A percentile compares a stretch with the other conserved stretches of the same genome.
Conservation (phyloP, 495 filamentous ascomycete genomes). For the Aspergillus olivimuriae region DNA sequence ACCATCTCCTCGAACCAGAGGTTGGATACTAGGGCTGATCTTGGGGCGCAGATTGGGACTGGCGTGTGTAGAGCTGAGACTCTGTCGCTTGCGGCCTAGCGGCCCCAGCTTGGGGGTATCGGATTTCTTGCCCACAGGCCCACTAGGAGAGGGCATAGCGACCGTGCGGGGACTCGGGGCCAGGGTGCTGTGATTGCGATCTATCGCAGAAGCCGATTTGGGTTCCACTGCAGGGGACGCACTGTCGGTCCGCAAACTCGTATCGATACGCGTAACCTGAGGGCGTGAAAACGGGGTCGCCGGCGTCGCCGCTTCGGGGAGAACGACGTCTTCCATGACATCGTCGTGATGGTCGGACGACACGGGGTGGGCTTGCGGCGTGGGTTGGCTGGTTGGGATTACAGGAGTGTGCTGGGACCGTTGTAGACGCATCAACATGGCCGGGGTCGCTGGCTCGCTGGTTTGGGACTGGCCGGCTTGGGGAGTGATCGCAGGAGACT, state of each 20-base stretch:
- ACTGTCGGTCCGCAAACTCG: slow-evolving; percentile 23
- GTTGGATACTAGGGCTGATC: slow-evolving; percentile 93
- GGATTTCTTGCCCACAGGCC: slow-evolving; percentile 33
- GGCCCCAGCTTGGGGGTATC: slow-evolving; percentile 29
- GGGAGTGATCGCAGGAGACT: slow-evolving; percentile 48
- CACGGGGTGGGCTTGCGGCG: slow-evolving; percentile 21
- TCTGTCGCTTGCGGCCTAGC: slow-evolving; percentile 58
- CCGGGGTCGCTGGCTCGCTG: slow-evolving; percentile 65
- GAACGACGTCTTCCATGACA: slow-evolving; percentile 58
- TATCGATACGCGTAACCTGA: slow-evolving; percentile 39
- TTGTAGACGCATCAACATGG: slow-evolving; percentile 74
- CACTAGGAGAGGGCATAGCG: slow-evolving; percentile 41
- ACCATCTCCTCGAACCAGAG: slow-evolving; percentile 74
- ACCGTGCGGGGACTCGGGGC: slow-evolving; percentile 31
- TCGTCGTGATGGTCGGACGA: slow-evolving; percentile 41
- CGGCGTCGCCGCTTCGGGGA: slow-evolving; percentile 55
- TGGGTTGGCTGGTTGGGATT: slow-evolving; percentile 18
- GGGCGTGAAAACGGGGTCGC: slow-evolving; percentile 23
- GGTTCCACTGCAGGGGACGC: slow-evolving; percentile 26
- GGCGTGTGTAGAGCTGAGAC: slow-evolving; percentile 67
- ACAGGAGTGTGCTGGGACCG: slow-evolving; percentile 29
- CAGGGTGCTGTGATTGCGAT: slow-evolving; percentile 20
- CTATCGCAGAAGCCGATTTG: slow-evolving; percentile 16
- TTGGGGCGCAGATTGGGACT: slow-evolving; percentile 83
- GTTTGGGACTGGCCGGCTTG: slow-evolving; percentile 26